These are phyloP conservation scores for Didymella segeticola DNA, from an alignment of 2,329 filamentous ascomycete species.

Conservation along the genomic window DNA sequence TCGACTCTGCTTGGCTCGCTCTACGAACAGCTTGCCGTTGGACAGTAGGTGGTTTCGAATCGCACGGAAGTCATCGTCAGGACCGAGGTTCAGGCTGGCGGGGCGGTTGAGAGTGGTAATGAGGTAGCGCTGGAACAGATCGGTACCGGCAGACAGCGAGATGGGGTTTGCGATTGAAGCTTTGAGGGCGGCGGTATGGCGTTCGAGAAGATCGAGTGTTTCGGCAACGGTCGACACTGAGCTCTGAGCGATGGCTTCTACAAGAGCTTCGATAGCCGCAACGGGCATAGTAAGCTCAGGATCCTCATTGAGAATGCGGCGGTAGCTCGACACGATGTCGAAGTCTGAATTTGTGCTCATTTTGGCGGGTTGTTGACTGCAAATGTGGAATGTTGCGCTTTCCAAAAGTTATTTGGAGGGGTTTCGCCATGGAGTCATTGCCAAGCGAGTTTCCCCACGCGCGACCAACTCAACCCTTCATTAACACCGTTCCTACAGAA, in stretches of 20 bases:
- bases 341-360: conserved; percentile 44
- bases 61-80: conserved; percentile 76
- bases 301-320: conserved; percentile 69
- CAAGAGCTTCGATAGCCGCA: conserved; percentile 89
- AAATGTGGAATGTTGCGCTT: conserved; percentile 1
- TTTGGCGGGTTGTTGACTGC: conserved; percentile 15
- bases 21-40: conserved; percentile 86
- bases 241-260: conserved; percentile 80
- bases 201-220: conserved; percentile 84
- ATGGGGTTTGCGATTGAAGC: conserved; percentile 84
- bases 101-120: conserved; percentile 72
- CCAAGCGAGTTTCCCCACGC: conserved; percentile 18
- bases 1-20: conserved; percentile 82
- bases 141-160: conserved; percentile 89
- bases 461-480: not conserved
- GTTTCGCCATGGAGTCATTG: conserved; percentile 22
- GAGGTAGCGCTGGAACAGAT: conserved; percentile 94
- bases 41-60: conserved; percentile 82
- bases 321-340: conserved; percentile 70
- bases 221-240: conserved; percentile 89
- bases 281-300: conserved; percentile 93
- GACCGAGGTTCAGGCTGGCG: conserved; percentile 50
- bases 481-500: not conserved
- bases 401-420: conserved; percentile 28
- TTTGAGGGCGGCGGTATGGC: conserved; percentile 79